Evolutionary conservation across 2,329 filamentous ascomycete genomes (phyloP), one percentile per base, ranked within the genome.

Genomic region (Colletotrichum camelliae): DNA sequence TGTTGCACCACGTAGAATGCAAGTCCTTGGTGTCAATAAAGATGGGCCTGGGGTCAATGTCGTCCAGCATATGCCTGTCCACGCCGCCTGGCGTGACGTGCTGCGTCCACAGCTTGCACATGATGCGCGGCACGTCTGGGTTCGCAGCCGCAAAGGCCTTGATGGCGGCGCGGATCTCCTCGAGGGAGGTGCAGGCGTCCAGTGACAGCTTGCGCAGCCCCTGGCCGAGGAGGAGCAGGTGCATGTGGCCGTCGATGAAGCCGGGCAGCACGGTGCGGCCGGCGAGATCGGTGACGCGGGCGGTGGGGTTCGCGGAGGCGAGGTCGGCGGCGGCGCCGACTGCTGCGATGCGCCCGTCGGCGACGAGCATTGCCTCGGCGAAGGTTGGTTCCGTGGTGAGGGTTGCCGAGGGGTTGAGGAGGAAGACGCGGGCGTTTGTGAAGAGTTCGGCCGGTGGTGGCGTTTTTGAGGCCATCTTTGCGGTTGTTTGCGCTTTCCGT

Each of bases 221-320:
- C 76, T 91, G 89, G 2, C 90, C 90, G 1, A 91, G 84, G 12
- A 89, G 83, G 0, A 91, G 84, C 12, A 92, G 84, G 78, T 92
- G 90, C 81, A 91, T 86, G 76, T 92, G 90, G 7, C 88, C 89
- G 74, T 92, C 90, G 52, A 91, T 87, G 82, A 92, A 91, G 16
- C 89, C 87, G 0, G 90, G 90, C 2, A 91, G 83, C 4, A 91
- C 82, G 2, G 84, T 85, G 27, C 79, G 80, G 2, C 84, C 83
- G 2, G 72, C 39, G 33, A 83, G 66, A 13, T 82, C 78, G 39
- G 35, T 67, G 29, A 66, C 8, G 8, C 27, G 29, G 10, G 52
- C 10, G 3, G 55, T 18, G n/a, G 70, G 15, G 16, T 76, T 18
- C 12, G 58, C 64, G 8, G 64, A 33, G 21, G 58, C 39, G 27